Percentiles rank a stretch among this genome's conserved stretches.
phyloP scores from a whole-genome alignment of 2,329 filamentous ascomycete species.

The Dothideomycetes sp. region DNA sequence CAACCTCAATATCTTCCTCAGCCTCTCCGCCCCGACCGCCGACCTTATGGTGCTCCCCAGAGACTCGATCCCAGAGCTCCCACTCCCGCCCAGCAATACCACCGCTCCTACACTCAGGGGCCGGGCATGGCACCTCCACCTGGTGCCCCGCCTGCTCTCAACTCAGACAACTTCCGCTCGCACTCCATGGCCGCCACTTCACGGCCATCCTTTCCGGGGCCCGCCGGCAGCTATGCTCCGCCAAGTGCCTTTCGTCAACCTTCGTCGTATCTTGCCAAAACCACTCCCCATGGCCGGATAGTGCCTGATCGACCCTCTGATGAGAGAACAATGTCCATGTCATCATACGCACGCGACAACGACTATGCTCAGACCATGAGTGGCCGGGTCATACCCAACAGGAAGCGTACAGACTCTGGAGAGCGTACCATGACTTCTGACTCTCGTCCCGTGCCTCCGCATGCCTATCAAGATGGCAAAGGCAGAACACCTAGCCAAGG shows the following conservation, averaged over 20 bases:
- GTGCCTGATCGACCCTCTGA: constrained; percentile 78
- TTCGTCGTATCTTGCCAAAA: constrained; percentile 62
- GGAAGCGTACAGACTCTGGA: constrained; percentile 46
- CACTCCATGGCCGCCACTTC: constrained; percentile 75
- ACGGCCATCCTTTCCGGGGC: constrained; percentile 54
- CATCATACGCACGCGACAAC: constrained; percentile 63
- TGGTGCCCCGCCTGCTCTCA: constrained; percentile 53
- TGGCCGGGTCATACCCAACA: constrained; percentile 77
- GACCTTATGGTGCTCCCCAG: constrained; percentile 62
- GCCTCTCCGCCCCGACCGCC: constrained; percentile 51
- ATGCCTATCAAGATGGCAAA: constrained; percentile 5
- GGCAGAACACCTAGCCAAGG: constrained; percentile 21
- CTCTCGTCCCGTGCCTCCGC: constrained; percentile 5
- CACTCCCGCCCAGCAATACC: constrained; percentile 36
- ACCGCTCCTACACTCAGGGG: constrained; percentile 21
- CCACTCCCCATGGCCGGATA: constrained; percentile 81
- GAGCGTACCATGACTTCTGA: constrained; percentile 10
- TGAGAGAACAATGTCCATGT: constrained; percentile 94
- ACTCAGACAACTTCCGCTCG: constrained; percentile 79
- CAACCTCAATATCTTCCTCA: constrained; percentile 50
- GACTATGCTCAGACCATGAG: constrained; percentile 84
- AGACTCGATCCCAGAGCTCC: constrained; percentile 52
- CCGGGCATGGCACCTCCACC: constrained; percentile 18
- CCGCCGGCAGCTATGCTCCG: constrained; percentile 52
- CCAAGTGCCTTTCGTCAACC: constrained; percentile 70